Evolutionary conservation across 176 grass and related monocot genomes (phyloP), one percentile per base, ranked within the genome.

Genomic region (Coix lacrymajobi): DNA sequence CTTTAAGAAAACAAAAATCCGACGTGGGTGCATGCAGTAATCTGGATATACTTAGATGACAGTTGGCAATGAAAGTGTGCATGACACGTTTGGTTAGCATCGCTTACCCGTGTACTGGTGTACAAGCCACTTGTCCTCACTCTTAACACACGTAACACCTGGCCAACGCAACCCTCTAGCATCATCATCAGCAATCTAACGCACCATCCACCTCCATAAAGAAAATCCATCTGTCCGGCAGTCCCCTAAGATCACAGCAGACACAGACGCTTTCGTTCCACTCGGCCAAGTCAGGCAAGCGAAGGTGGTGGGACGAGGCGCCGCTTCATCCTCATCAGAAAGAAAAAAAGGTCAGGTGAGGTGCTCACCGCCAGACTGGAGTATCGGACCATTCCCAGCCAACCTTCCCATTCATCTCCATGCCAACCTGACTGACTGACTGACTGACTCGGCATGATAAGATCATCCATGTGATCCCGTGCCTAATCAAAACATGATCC

Each of bases 401-500:
- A 76, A 26, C 20, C 26, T 17, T 62, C 44, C 44, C 61, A 19
- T 44, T 81, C 85, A 46, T 19, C 62, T 75, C 69, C 77, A 81
- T 44, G 20, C 45, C 8, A 25, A 57, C 20, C 44, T 81, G 61
- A 75, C 36, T 61, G 57, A n/a, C 36, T 61, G 57, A n/a, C 44
- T 81, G 61, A 75, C 36, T 61, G 57, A n/a, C n/a, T 49, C 49
- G 11, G 54, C 4, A 11, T 57, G 7, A 56, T 57, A 63, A 56
- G 8, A 31, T 74, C 84, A 31, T 74, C 84, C 76, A 80, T 80
- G 67, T 24, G 14, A 79, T 72, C 28, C 28, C 20, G 51, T 3
- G 51, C 20, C 51, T 56, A n/a, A 56, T n/a, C 51, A 7, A 2
- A 22, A 36, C n/a, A 34, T 24, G 30, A 38, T 40, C 39, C 11